Conservation (phyloP, 208 protist genomes). For the Polymyxa betae region DNA sequence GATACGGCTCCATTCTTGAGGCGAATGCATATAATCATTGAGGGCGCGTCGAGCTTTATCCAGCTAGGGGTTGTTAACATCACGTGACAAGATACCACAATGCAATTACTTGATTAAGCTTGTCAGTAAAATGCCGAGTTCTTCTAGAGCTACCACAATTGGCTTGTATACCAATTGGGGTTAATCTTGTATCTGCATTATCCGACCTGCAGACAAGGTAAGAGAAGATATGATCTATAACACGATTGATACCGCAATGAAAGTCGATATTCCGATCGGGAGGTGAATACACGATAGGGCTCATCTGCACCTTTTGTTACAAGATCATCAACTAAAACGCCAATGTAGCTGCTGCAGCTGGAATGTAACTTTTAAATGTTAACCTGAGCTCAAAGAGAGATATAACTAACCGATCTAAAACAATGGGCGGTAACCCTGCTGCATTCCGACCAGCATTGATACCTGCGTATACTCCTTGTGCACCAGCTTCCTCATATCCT, state of each 20-base stretch:
- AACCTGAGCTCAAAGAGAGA: no score
- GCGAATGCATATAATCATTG: neutral
- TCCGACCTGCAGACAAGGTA: conserved; percentile 33
- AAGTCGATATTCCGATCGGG: conserved; percentile 64
- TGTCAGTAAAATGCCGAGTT: no score
- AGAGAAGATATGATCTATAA: neutral
- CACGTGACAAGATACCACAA: no score
- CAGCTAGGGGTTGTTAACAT: neutral
- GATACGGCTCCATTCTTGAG: neutral
- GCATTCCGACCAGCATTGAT: conserved; percentile 52
- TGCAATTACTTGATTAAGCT: no score
- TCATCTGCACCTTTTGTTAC: conserved; percentile 55
- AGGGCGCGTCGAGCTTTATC: neutral
- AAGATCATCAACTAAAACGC: conserved; percentile 64
- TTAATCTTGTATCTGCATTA: conserved; percentile 55
- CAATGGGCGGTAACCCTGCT: neutral
- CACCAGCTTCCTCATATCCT: conserved; percentile 64
- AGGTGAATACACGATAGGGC: conserved; percentile 69
- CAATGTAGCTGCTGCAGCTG: conserved; percentile 54
- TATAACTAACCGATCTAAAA: conserved; percentile 10
- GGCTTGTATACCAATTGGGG: neutral
- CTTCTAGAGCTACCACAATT: neutral
- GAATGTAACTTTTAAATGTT: no score
- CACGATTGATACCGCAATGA: conserved; percentile 24
- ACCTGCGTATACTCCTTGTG: conserved; percentile 60